A percentile compares a stretch with the other conserved stretches of the same genome.
Conservation (phyloP, 192 early-diverging fungal genomes). For the Podila epicladia region DNA sequence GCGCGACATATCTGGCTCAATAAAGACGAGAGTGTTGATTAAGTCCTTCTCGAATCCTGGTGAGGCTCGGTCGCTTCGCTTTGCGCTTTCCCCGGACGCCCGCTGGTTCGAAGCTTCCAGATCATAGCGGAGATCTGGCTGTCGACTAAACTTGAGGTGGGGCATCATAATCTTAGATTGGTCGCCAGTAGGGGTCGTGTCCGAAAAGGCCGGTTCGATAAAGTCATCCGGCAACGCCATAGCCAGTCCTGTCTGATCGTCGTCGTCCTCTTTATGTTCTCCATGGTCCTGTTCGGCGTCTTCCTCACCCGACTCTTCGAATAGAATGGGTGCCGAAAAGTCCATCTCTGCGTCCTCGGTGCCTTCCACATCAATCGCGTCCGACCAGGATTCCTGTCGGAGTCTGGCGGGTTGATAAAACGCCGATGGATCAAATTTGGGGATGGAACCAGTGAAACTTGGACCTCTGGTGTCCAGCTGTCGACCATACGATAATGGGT, state of each 20-base stretch:
- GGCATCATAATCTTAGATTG: slow-evolving; percentile 26
- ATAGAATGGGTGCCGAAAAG: slow-evolving; percentile 48
- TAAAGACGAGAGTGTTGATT: slow-evolving; percentile 48
- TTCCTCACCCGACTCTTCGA: slow-evolving; percentile 47
- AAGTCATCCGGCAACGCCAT: slow-evolving; percentile 45
- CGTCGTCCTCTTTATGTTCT: slow-evolving; percentile 6
- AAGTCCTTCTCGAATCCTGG: slow-evolving; percentile 19
- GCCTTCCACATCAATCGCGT: slow-evolving; percentile 53
- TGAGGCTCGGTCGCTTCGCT: slow-evolving; percentile 22
- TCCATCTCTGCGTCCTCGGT: slow-evolving; percentile 53
- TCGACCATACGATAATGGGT: neutral
- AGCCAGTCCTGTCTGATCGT: slow-evolving; percentile 32
- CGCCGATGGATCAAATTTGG: slow-evolving; percentile 37
- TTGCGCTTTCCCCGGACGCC: slow-evolving; percentile 9
- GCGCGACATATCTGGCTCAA: slow-evolving; percentile 30
- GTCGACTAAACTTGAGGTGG: slow-evolving; percentile 26
- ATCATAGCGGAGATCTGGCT: slow-evolving; percentile 23
- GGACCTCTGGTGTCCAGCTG: slow-evolving; percentile 11
- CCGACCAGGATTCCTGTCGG: slow-evolving; percentile 56
- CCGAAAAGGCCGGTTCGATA: slow-evolving; percentile 29
- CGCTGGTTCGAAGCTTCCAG: slow-evolving; percentile 3
- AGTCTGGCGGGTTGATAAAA: slow-evolving; percentile 47
- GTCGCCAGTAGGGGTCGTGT: slow-evolving; percentile 18
- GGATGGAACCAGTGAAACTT: slow-evolving; percentile 15
- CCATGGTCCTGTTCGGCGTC: neutral